Percentiles rank a stretch among this genome's conserved stretches.
Evolutionary conservation across 768 basidiomycete genomes (phyloP).

Genomic region (Boletus edulis): DNA sequence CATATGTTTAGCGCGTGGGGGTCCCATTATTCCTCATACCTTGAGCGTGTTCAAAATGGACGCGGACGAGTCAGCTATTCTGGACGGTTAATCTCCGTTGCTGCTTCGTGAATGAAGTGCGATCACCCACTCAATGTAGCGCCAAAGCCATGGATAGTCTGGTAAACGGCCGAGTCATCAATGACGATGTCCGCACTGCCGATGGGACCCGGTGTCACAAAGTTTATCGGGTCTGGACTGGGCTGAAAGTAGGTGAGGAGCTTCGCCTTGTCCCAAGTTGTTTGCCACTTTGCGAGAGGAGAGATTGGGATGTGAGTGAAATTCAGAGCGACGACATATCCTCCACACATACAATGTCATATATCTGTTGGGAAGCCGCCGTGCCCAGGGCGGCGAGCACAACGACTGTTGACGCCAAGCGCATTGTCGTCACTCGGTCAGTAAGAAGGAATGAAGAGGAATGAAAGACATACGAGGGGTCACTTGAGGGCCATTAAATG

Average conservation of each 20-base stretch:
- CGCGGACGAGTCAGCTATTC: conserved; percentile 69
- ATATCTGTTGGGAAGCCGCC: conserved; percentile 49
- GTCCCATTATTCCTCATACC: conserved; percentile 32
- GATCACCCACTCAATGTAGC: conserved; percentile 53
- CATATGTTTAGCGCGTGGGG: background rate
- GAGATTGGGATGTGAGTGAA: background rate
- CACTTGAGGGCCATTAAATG: conserved; percentile 16
- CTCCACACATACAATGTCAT: conserved; percentile 43
- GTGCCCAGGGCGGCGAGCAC: conserved; percentile 19
- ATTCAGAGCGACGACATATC: background rate
- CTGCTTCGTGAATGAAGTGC: background rate
- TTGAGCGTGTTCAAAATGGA: conserved; percentile 60
- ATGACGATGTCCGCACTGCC: conserved; percentile 64
- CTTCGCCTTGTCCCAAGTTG: conserved; percentile 34
- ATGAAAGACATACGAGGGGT: conserved; percentile 1
- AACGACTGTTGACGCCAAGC: conserved; percentile 12
- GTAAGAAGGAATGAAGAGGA: conserved; percentile 1
- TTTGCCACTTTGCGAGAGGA: conserved; percentile 49
- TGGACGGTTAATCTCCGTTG: conserved; percentile 1
- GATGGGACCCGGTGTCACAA: conserved; percentile 45
- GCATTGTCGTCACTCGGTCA: conserved; percentile 8
- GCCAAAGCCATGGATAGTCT: conserved; percentile 67
- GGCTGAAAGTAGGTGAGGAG: conserved; percentile 33
- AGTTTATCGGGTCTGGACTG: conserved; percentile 30
- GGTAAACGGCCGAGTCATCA: conserved; percentile 52